A percentile compares a stretch with the other conserved stretches of the same genome.
These are phyloP conservation scores for Calocybe cyanea DNA, from an alignment of 768 basidiomycete species.

Conservation along the genomic window DNA sequence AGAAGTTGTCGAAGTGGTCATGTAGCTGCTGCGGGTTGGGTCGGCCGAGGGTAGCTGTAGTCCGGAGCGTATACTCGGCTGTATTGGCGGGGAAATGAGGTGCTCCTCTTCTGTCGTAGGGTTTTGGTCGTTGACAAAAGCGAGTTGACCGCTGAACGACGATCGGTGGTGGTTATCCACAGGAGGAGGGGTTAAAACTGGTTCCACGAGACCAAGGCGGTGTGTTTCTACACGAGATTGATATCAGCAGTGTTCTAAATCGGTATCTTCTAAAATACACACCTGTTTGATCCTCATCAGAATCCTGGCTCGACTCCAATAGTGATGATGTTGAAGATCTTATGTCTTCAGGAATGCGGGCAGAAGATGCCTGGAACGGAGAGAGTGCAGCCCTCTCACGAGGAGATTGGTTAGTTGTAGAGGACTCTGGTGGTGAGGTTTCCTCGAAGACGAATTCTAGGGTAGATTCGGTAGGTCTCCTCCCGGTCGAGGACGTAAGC, in stretches of 20 bases:
- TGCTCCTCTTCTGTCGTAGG: slow-evolving; percentile 1
- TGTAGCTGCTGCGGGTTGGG: slow-evolving; percentile 47
- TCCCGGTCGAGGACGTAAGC: slow-evolving; percentile 11
- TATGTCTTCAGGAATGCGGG: slow-evolving; percentile 47
- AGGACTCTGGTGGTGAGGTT: slow-evolving; percentile 22
- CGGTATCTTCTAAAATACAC: too few species aligned
- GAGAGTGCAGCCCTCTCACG: slow-evolving; percentile 23
- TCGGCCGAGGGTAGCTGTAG: slow-evolving; percentile 32
- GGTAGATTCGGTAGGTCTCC: slow-evolving; percentile 28
- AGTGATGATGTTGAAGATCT: slow-evolving; percentile 40
- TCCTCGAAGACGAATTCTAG: slow-evolving; percentile 38
- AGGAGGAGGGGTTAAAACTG: slow-evolving; percentile 47
- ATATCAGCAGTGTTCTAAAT: slow-evolving; percentile 1
- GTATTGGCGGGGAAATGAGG: neutral
- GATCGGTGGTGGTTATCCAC: slow-evolving; percentile 33
- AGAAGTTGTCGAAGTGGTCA: slow-evolving; percentile 58
- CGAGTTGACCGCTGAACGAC: slow-evolving; percentile 37
- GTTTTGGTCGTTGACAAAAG: slow-evolving; percentile 15
- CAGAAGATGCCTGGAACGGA: slow-evolving; percentile 37
- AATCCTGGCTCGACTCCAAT: slow-evolving; percentile 18
- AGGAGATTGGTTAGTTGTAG: slow-evolving; percentile 11
- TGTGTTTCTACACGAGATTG: slow-evolving; percentile 33
- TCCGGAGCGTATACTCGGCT: slow-evolving; percentile 17
- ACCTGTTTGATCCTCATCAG: slow-evolving; percentile 41
- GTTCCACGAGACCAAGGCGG: slow-evolving; percentile 49